Base-by-base conservation (phyloP, 1,284 basidiomycete genomes). In the Irpex sp. region DNA sequence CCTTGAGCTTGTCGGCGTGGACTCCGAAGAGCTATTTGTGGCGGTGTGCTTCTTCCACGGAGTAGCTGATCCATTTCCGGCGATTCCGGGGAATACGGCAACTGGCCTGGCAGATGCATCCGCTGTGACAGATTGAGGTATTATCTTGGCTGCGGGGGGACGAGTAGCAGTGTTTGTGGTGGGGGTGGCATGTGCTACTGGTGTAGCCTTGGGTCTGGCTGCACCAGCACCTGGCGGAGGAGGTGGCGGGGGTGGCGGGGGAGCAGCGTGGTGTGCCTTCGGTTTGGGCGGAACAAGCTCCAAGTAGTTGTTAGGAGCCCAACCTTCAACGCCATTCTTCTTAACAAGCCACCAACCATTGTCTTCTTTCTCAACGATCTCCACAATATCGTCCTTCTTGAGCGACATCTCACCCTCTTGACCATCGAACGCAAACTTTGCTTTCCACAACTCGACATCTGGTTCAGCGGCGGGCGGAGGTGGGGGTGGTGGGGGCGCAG, bases 331-430 rank as follows among this genome's bases (percentile, higher is more conserved):
- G 0, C 84, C 86, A 61, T 83, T 84, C 78, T 94, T 96, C 81
- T 92, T 94, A 58, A 98, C 90, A 51, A 98, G 82, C 95, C 97
- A 98, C 97, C 97, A 99, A 67, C 92, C 95, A 70, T 95, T 95
- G 67, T 97, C 95, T 8, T 60, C 59, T 79, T 98, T 95, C 79
- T 97, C 90, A 59, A 96, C 81, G 11, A 99, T 82, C 75, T 98
- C 95, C 1, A 98, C 92, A 2, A 93, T 65, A 64, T 98, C 97
- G 70, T 95, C 97, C 76, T 98, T 98, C 68, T 83, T 84, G 57
- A 99, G 77, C 6, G 88, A 81, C 83, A 98, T 91, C 77, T 99
- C 97, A 31, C 96, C 96, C 39, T 90, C 88, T 75, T 98, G 92
- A 3, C 93, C 95, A 49, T 89, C 83, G 71, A 99, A 99, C 33